phyloP scores from a whole-genome alignment of 805 yeast species.

The Phaffomyces antillensis region DNA sequence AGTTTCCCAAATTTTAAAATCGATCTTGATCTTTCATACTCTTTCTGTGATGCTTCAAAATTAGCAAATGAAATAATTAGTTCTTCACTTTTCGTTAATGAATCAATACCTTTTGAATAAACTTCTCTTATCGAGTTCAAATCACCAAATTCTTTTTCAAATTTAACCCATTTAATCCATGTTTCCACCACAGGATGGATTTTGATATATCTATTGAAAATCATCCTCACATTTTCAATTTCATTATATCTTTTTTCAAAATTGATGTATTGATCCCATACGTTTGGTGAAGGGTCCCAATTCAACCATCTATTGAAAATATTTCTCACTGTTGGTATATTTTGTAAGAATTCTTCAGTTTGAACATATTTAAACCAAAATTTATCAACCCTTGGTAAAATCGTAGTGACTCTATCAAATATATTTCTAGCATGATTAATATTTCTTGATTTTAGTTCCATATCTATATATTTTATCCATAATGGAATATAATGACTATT shows the following conservation, averaged over 20 bases:
- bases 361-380: conserved; percentile 81
- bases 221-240: conserved; percentile 45
- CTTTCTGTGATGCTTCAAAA: conserved; percentile 60
- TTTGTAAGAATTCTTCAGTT: conserved; percentile 72
- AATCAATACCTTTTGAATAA: conserved; percentile 60
- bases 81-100: conserved; percentile 29
- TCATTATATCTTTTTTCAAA: conserved; percentile 67
- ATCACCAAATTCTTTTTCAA: conserved; percentile 52
- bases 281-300: conserved; percentile 63
- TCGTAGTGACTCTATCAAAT: conserved; percentile 66
- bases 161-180: conserved; percentile 73
- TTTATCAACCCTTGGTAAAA: conserved; percentile 75
- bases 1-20: conserved; percentile 48
- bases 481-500: conserved; percentile 70
- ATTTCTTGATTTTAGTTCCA: conserved; percentile 65
- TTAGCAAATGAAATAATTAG: conserved; percentile 51
- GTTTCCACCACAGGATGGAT: conserved; percentile 45
- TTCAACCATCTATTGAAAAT: conserved; percentile 75
- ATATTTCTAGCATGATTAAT: conserved; percentile 86
- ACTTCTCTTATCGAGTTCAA: conserved; percentile 48
- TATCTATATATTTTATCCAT: conserved; percentile 79
- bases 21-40: conserved; percentile 55
- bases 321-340: conserved; percentile 50
- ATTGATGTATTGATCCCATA: conserved; percentile 69
- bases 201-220: conserved; percentile 51